A percentile compares a stretch with the other conserved stretches of the same genome.
Evolutionary conservation across 306 rosid genomes (phyloP).

Genomic region (Lablab purpureus): DNA sequence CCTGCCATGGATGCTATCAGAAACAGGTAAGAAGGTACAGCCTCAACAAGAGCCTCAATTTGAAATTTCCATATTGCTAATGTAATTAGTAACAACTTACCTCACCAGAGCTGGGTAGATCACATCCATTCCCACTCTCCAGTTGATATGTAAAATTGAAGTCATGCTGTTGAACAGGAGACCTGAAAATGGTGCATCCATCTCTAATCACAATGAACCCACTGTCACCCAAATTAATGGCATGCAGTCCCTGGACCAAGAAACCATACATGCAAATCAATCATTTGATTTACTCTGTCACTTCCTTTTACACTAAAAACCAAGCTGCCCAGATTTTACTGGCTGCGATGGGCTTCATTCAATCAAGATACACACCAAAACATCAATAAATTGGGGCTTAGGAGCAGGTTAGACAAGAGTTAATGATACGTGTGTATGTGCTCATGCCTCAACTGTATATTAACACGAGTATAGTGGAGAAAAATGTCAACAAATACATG

Average conservation of each 20-base stretch:
- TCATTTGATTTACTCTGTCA: conserved; percentile 9
- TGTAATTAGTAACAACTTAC: conserved; percentile 52
- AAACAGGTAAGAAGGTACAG: not conserved
- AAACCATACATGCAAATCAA: conserved; percentile 28
- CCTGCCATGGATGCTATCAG: not conserved
- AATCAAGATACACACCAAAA: conserved; percentile 35
- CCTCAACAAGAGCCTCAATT: conserved; percentile 14
- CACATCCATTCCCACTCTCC: conserved; percentile 81
- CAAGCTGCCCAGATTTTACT: conserved; percentile 29
- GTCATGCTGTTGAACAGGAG: conserved; percentile 86
- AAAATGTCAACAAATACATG: conserved; percentile 1
- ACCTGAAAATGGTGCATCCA: conserved; percentile 78
- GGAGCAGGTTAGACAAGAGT: conserved; percentile 7
- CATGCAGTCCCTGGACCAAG: conserved; percentile 75
- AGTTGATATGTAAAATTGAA: conserved; percentile 92
- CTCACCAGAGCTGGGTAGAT: conserved; percentile 93
- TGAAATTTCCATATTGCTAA: not conserved
- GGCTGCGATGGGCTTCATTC: conserved; percentile 8
- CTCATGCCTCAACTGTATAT: not conserved
- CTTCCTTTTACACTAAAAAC: conserved; percentile 26
- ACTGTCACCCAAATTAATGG: conserved; percentile 94
- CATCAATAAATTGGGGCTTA: conserved; percentile 5
- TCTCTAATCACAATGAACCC: conserved; percentile 92
- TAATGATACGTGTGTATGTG: not conserved
- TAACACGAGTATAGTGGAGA: not conserved